phyloP scores from a whole-genome alignment of 129 eudicot genomes.

The Heracleum sosnowskyi region DNA sequence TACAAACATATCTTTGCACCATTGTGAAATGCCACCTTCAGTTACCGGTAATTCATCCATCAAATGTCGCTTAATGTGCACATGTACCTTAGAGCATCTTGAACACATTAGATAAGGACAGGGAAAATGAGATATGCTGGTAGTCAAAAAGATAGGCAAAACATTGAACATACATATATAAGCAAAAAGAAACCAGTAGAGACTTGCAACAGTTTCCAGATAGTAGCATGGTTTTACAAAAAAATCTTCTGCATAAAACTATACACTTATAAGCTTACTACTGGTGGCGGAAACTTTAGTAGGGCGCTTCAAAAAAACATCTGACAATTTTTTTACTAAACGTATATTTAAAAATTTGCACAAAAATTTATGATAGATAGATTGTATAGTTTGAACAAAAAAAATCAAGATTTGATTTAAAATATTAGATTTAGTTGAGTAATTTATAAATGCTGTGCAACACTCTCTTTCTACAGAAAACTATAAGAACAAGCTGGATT shows the following conservation, averaged over 20 bases:
- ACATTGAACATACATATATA: background rate
- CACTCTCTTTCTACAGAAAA: background rate
- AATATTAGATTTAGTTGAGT: background rate
- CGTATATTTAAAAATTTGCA: background rate
- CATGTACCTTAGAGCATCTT: constrained; percentile 47
- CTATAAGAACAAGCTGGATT: background rate
- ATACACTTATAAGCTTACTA: background rate
- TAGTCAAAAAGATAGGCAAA: background rate
- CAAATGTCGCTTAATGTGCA: constrained; percentile 60
- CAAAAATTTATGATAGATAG: background rate
- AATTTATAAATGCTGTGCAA: background rate
- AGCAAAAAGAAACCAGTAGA: background rate
- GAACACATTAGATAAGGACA: background rate
- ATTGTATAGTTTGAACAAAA: background rate
- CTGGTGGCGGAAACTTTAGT: background rate
- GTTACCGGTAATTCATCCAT: constrained; percentile 66
- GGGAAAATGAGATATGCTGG: background rate
- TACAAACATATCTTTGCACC: constrained; percentile 73
- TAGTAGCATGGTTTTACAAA: background rate
- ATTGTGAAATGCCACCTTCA: constrained; percentile 50
- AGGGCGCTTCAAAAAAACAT: background rate
- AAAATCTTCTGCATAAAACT: background rate
- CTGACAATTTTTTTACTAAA: background rate
- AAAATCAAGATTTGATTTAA: no score
- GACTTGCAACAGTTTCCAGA: background rate